Conservation (phyloP, 73 alveolate genomes). For the Paraurostyla sp. region DNA sequence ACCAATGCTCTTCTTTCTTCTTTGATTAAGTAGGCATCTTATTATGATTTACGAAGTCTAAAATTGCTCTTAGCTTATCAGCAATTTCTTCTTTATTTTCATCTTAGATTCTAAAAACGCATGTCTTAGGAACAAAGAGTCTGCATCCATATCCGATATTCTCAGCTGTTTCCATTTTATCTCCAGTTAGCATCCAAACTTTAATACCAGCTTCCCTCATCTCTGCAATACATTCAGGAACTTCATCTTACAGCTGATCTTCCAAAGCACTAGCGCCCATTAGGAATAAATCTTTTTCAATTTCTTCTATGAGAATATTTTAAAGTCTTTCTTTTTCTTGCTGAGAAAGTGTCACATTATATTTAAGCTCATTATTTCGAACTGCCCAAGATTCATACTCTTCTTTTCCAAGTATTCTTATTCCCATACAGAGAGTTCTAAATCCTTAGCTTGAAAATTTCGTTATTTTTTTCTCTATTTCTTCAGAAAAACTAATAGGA, state of each 20-base stretch:
- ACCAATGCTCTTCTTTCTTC: too few relatives aligned
- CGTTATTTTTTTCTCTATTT: constrained; percentile 61
- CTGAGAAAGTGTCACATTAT: constrained; percentile 53
- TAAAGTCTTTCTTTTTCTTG: constrained; percentile 63
- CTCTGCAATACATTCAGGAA: constrained; percentile 82
- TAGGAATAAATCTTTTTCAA: constrained; percentile 84
- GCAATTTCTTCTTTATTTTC: background rate
- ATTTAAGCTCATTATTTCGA: constrained; percentile 35
- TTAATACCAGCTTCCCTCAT: constrained; percentile 85
- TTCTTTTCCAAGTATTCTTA: constrained; percentile 64
- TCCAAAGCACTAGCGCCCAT: constrained; percentile 90
- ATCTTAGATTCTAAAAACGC: constrained; percentile 1
- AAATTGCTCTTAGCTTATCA: background rate
- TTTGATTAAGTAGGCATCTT: too few relatives aligned
- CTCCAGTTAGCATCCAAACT: constrained; percentile 94
- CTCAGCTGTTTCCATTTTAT: constrained; percentile 90
- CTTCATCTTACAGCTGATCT: constrained; percentile 83
- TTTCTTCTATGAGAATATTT: constrained; percentile 70
- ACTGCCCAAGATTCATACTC: constrained; percentile 60
- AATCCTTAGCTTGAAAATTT: constrained; percentile 83
- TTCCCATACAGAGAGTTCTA: constrained; percentile 85
- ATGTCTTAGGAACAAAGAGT: constrained; percentile 36
- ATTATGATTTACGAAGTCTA: background rate
- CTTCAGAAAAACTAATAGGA: too few relatives aligned
- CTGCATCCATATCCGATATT: constrained; percentile 87